Base-by-base conservation (phyloP, 805 yeast species). In the Zygoascus ofunaensis region DNA sequence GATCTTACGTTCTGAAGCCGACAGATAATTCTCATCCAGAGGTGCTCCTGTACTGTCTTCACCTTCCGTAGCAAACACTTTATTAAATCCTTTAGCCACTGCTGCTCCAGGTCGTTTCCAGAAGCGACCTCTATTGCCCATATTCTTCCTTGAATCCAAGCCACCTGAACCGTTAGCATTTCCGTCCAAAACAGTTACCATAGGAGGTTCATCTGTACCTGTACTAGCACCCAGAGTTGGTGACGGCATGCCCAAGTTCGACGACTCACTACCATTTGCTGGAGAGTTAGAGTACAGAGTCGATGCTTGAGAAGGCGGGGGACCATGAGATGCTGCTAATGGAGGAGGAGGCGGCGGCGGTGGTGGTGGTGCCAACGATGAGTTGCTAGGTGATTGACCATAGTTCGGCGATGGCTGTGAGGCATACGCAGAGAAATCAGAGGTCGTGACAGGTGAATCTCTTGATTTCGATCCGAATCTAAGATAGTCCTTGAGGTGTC, bases 81-180 rank as follows among this genome's bases (percentile, higher is more conserved):
- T 58, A 41, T 54, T 63, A 37, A 62, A 48, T 2, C 66, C 67
- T 42, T 62, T 63, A 34, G 66, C 67, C 3, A 60, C 60, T 4
- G 61, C 65, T 7, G 61, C 61, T 15, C 66, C 64, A 20, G 64
- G 59, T 12, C 62, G 50, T 37, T 57, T 60, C 68, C 68, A 63
- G 47, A 61, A 57, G 42, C 56, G 41, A 33, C 58, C 43, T 1
- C 53, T 55, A 35, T 41, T 44, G 30, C 30, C 30, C 12, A 12
- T 12, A 8, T 7, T 26, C 12, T 26, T 26, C 12, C 30, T 26
- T 12, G 30, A 26, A 26, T 26, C 30, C 12, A 12, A 12, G 12
- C 7, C 12, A 8, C 30, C 30, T 8, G 30, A 26, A 12, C 26
- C 39, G 35, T 49, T 53, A 12, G 50, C 44, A 23, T 54, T 55